Base-by-base conservation (phyloP, 139 green algal genomes). In the Haematococcus lacustris region DNA sequence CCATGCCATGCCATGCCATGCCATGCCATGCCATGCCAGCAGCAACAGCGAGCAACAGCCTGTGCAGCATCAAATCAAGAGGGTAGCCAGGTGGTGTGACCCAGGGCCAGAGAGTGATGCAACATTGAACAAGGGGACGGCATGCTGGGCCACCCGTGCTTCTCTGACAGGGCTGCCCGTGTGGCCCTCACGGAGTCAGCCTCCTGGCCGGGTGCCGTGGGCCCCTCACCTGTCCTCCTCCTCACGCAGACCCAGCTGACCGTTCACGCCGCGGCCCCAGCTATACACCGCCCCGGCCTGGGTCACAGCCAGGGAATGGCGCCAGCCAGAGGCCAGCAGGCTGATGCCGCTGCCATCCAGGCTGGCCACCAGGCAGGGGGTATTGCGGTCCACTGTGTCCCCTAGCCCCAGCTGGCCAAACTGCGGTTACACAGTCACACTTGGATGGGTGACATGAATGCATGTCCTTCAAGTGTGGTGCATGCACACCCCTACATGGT, bases 221-320 rank as follows among this genome's bases (percentile, higher is more conserved):
- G 30, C 30, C 3, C 28, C 28, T 39, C 30, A 28, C 59, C 30
- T 34, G 43, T 87, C 79, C 71, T 72, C 63, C 66, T 82, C 77
- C 40, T 30, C 28, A 1, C 76, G 76, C 6, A 76, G 75, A 13
- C 91, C 88, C 51, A 97, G 87, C 87, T 97, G 93, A 0, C 91
- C 92, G 33, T 92, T 95, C 34, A 88, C 87, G 37, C 86, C 89
- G 3, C 92, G 71, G 1, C 93, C 93, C 91, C 93, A 97, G 39
- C 76, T 80, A 71, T 78, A 97, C 34, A 93, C 84, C 4, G 82
- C 65, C 25, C 89, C 89, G 1, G 9, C 50, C 0, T 66, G 26
- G 1, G 82, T 93, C 0, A 88, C 75, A 1, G 70, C 85, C 39
- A 94, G 35, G 1, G 88, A 93, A 82, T 97, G 93, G 33, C 88